A percentile compares a stretch with the other conserved stretches of the same genome.
Conservation (phyloP, 75 land plant species). For the Pinus tabuliformis region DNA sequence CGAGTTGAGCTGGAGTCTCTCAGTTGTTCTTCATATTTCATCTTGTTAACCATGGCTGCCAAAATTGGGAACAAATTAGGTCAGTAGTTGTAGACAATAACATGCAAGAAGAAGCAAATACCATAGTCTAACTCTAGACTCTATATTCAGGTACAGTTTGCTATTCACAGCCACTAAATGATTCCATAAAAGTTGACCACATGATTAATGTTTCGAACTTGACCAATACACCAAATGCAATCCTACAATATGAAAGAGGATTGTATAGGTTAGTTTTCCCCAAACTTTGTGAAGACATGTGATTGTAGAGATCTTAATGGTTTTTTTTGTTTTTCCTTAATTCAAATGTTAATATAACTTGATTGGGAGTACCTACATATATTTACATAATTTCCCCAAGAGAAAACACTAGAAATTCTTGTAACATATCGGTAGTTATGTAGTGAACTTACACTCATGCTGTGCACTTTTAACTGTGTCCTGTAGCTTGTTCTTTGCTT, state of each 20-base stretch:
- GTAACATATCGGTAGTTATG: background rate
- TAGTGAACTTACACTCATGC: constrained; percentile 37
- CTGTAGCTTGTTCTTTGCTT: constrained; percentile 44
- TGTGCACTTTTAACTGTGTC: constrained; percentile 34
- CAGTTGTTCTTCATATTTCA: constrained; percentile 37
- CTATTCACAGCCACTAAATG: background rate
- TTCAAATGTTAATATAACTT: background rate
- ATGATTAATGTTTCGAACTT: background rate
- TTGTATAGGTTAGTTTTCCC: background rate
- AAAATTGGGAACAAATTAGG: constrained; percentile 2
- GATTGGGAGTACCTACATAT: background rate
- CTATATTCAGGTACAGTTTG: constrained; percentile 3
- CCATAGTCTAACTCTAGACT: background rate
- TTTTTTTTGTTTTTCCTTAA: too few relatives aligned
- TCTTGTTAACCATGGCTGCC: constrained; percentile 37
- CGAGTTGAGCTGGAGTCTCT: constrained; percentile 31
- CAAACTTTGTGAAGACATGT: background rate
- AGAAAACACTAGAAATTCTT: background rate
- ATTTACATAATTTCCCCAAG: background rate
- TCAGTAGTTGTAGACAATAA: background rate
- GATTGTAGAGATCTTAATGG: background rate
- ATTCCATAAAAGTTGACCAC: background rate
- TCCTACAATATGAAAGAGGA: background rate
- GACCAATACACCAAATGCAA: background rate
- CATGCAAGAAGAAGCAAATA: constrained; percentile 2